Conservation (phyloP, 1,139 yeast species). For the Candida labiduridarum region DNA sequence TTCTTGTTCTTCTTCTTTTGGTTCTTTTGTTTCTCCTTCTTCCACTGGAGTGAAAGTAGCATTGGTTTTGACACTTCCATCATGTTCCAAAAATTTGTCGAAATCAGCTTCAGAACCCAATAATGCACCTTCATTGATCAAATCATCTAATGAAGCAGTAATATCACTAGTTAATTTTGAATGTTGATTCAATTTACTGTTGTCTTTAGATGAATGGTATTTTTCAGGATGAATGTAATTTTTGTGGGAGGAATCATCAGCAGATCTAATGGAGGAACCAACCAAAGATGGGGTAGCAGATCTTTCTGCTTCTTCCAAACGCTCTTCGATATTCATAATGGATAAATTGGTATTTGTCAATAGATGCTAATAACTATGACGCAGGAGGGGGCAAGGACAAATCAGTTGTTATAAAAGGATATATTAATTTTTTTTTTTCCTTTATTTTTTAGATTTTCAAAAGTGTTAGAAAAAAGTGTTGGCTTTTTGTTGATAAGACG, state of each 20-base stretch:
- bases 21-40: constrained; percentile 13
- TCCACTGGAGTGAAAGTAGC: constrained; percentile 30
- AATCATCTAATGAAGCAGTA: constrained; percentile 55
- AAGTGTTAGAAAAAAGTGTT: background rate
- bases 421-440: background rate
- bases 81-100: constrained; percentile 51
- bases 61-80: constrained; percentile 53
- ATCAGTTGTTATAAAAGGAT: too few relatives aligned
- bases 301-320: constrained; percentile 54
- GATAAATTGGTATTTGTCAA: background rate
- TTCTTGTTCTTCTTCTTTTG: constrained; percentile 15
- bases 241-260: constrained; percentile 50
- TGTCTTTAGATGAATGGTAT: constrained; percentile 24
- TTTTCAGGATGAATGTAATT: constrained; percentile 53
- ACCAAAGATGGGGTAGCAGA: constrained; percentile 57
- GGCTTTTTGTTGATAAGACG: constrained; percentile 3
- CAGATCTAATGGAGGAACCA: constrained; percentile 56
- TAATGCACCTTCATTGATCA: constrained; percentile 62
- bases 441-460: background rate
- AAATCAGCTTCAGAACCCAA: constrained; percentile 59
- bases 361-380: background rate
- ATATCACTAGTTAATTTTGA: constrained; percentile 25
- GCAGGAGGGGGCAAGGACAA: background rate
- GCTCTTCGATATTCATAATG: constrained; percentile 57
- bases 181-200: constrained; percentile 1